phyloP scores from a whole-genome alignment of 2,329 filamentous ascomycete genomes.

The Fusarium annulatum region DNA sequence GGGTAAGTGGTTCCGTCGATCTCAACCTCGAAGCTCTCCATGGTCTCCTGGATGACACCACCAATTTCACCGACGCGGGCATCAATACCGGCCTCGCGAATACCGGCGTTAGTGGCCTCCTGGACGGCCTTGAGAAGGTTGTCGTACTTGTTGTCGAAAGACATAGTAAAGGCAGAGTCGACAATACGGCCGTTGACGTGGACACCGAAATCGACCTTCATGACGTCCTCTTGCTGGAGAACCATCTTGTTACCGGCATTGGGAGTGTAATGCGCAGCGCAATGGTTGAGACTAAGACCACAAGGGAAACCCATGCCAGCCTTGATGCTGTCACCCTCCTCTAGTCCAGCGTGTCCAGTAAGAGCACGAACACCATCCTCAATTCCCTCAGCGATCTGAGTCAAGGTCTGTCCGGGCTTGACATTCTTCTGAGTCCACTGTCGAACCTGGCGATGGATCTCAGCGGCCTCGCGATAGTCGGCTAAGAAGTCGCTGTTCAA shows the following conservation, averaged over 20 bases:
- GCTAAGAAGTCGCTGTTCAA: slow-evolving; percentile 82
- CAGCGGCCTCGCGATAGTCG: slow-evolving; percentile 87
- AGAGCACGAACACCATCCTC: slow-evolving; percentile 83
- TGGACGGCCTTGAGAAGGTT: slow-evolving; percentile 78
- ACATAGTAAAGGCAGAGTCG: slow-evolving; percentile 83
- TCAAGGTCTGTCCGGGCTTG: slow-evolving; percentile 82
- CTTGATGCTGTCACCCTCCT: slow-evolving; percentile 80
- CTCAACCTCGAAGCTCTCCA: slow-evolving; percentile 93
- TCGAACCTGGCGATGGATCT: slow-evolving; percentile 88
- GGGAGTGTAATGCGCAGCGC: slow-evolving; percentile 87
- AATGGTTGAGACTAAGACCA: slow-evolving; percentile 85
- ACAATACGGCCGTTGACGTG: slow-evolving; percentile 85
- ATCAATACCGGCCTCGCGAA: slow-evolving; percentile 88
- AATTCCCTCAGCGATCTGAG: slow-evolving; percentile 87
- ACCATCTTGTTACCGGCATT: slow-evolving; percentile 87
- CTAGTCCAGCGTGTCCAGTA: slow-evolving; percentile 79
- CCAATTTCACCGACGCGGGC: slow-evolving; percentile 89
- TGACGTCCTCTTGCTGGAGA: slow-evolving; percentile 77
- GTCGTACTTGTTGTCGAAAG: slow-evolving; percentile 80
- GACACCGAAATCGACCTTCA: slow-evolving; percentile 86
- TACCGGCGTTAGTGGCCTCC: slow-evolving; percentile 85
- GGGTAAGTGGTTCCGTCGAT: slow-evolving; percentile 82
- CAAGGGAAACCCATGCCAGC: slow-evolving; percentile 90
- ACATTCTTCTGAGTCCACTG: slow-evolving; percentile 85
- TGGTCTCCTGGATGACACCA: slow-evolving; percentile 85